Evolutionary conservation across 305 asterid genomes (phyloP).

Genomic region (Fraxinus sp.): DNA sequence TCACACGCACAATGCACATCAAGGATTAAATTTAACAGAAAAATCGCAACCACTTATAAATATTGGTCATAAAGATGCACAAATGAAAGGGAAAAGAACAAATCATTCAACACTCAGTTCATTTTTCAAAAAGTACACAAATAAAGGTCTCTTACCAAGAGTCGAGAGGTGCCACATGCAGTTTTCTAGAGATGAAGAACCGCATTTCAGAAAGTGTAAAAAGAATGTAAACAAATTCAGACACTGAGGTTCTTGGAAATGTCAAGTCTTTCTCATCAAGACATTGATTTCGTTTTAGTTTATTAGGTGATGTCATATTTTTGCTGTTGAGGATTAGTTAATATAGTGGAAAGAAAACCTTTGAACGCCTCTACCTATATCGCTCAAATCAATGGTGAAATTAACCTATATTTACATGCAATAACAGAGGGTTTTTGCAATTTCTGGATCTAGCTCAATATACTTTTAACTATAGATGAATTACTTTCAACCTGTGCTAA

Average conservation of each 20-base stretch:
- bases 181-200: not conserved
- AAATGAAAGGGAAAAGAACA: not conserved
- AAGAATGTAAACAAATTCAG: not conserved
- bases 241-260: not conserved
- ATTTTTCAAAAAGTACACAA: not conserved
- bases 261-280: not conserved
- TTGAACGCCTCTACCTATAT: not conserved
- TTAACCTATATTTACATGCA: not conserved
- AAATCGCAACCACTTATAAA: slow-evolving; percentile 11
- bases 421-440: not conserved
- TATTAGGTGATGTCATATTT: not conserved
- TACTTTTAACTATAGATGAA: not conserved
- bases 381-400: not conserved
- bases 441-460: not conserved
- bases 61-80: not conserved
- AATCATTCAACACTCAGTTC: not conserved
- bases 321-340: not conserved
- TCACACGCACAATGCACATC: not conserved
- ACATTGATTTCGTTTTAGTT: not conserved
- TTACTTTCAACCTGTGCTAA: not conserved
- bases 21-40: not conserved
- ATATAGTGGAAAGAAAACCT: not conserved
- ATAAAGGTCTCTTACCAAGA: not conserved
- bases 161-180: not conserved
- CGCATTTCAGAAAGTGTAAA: not conserved